Base-by-base conservation (phyloP, 2,329 filamentous ascomycete species). In the Sporothrix inflata region DNA sequence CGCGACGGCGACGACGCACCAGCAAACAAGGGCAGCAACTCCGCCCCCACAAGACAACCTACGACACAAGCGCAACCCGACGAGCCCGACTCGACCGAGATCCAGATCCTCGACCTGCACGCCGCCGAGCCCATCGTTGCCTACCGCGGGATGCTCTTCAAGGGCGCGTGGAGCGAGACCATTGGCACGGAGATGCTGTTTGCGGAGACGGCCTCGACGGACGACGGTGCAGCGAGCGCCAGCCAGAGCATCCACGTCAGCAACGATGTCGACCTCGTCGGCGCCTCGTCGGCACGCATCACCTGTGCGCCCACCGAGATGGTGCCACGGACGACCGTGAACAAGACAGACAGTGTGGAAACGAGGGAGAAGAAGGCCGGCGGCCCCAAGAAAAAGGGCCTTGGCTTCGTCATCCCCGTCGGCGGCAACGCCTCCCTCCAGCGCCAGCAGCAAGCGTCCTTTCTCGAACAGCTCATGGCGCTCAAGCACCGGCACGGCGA, bases 61-160 rank as follows among this genome's bases (percentile, higher is more conserved):
- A 1, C 21, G 4, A 9, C 19, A 1, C 60, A n/a, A 11, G 11
- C 45, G 19, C 34, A 30, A 7, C 21, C 1, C 0, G 70, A 74
- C 11, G 21, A 63, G 2, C 72, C 75, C 14, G 69, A 73, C n/a
- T n/a, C 74, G 6, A 73, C 82, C 40, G 82, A 87, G 51, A 87
- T 97, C 6, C 94, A 97, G 78, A 90, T 98, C 68, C 84, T 96
- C n/a, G 94, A 93, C 38, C 85, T 98, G 3, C 92, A 97, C 80
- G 91, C 91, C 0, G 78, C 83, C 2, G 91, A 92, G 66, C 95
- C 95, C 0, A 83, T 97, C 38, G 86, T 97, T 73, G 91, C 92
- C 27, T 97, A 97, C 81, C 87, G 91, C 72, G 92, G 92, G 40
- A 88, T 91, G 74, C 84, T 97, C 27, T 96, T 94, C 79, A 90